Base-by-base conservation (phyloP, 2,329 filamentous ascomycete species). In the Cadophora sp. region DNA sequence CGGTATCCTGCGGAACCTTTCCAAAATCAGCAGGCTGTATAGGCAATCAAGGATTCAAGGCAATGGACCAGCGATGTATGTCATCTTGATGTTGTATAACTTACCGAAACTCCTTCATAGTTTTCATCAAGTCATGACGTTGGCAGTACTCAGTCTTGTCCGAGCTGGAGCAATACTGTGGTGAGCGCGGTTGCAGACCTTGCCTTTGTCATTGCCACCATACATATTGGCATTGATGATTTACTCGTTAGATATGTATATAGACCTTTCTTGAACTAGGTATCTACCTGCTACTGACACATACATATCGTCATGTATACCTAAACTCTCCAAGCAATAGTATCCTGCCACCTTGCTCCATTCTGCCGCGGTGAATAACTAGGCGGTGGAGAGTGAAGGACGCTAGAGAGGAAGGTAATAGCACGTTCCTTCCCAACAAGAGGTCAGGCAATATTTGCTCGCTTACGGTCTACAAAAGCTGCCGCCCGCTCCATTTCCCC, bases 391-490 rank as follows among this genome's bases (percentile, higher is more conserved):
- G 27, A n/a, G 16, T 43, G 22, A 14, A 43, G 26, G 31, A 26
- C 56, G 31, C 56, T 59, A 59, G 34, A 59, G 37, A 11, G 7
- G 24, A 43, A 7, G 11, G 37, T 6, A 43, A 59, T 12, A 26
- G 22, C 26, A 26, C 3, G 31, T 27, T 59, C 34, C 34, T 59
- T 59, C 56, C 56, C 2, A 16, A 9, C 4, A 11, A 12, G 55
- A n/a, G 4, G 31, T 43, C 56, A 59, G 34, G 56, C 56, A 26
- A 11, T 4, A 12, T 26, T 6, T 59, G n/a, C 34, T 59, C 56
- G 56, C 56, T 59, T 43, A 26, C 2, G 12, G 55, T 22, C 31
- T 59, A 59, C 56, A 26, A 43, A 43, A 59, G 24, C 56, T 27
- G 5, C 34, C 34, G 22, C 1, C 60, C 19, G 27, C 43, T 34